phyloP scores from a whole-genome alignment of 176 grass and related monocot genomes.

The Triticum dicoccoides region DNA sequence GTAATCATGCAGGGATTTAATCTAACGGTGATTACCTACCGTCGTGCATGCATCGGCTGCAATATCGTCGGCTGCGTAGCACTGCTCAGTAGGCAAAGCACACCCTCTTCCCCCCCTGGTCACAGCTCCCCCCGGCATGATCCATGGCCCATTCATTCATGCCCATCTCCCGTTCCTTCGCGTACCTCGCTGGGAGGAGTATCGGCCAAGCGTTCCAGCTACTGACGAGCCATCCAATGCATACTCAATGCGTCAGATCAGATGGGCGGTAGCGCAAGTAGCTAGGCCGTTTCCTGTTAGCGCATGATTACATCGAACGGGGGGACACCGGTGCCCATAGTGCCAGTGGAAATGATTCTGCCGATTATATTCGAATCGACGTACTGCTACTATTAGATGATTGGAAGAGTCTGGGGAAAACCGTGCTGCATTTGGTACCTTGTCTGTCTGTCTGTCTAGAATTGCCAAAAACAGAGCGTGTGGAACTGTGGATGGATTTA shows the following conservation, averaged over 20 bases:
- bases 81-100: not conserved
- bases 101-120: not conserved
- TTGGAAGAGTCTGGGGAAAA: constrained; percentile 21
- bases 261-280: not conserved
- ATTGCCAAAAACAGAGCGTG: not conserved
- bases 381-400: not conserved
- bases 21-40: no score
- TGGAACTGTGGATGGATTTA: no score
- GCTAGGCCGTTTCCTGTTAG: not conserved
- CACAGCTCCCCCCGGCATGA: not conserved
- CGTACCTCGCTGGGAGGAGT: not conserved
- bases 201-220: not conserved
- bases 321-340: constrained; percentile 8
- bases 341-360: constrained; percentile 19
- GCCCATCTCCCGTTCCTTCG: not conserved
- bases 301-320: not conserved
- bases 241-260: not conserved
- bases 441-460: not conserved
- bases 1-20: no score
- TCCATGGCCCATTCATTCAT: not conserved
- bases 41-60: no score
- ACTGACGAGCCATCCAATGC: not conserved
- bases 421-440: not conserved
- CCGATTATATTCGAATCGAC: constrained; percentile 19
- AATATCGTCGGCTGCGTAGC: no score